These are phyloP conservation scores for Oryza meridionalis DNA, from an alignment of 176 grass and related monocot genomes.

Conservation along the genomic window DNA sequence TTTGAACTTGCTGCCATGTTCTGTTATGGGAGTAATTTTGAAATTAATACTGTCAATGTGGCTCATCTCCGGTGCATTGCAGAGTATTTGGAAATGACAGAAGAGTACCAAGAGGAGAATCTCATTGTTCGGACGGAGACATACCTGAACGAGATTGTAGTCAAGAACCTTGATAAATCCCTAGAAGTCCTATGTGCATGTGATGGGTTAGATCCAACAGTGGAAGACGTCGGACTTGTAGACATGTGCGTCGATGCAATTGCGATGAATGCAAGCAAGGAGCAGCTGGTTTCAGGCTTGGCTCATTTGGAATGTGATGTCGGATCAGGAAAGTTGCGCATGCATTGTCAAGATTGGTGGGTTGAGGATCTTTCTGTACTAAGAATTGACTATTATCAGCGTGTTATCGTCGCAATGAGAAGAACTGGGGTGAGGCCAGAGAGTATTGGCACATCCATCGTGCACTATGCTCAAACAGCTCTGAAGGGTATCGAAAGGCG, in stretches of 20 bases:
- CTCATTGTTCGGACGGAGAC: constrained; percentile 67
- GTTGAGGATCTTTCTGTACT: constrained; percentile 76
- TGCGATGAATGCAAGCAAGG: constrained; percentile 65
- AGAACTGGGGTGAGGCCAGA: constrained; percentile 65
- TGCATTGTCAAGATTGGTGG: constrained; percentile 79
- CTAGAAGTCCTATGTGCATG: constrained; percentile 67
- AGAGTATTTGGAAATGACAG: constrained; percentile 89
- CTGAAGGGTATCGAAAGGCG: constrained; percentile 73
- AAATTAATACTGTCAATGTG: constrained; percentile 66
- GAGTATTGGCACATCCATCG: constrained; percentile 67
- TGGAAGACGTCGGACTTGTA: constrained; percentile 64
- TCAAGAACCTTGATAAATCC: constrained; percentile 64
- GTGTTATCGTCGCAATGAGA: constrained; percentile 74
- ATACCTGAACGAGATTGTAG: constrained; percentile 60
- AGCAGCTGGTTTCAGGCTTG: constrained; percentile 55
- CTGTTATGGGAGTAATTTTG: constrained; percentile 80
- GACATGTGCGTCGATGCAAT: constrained; percentile 76
- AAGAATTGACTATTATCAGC: constrained; percentile 76
- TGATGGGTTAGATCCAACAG: constrained; percentile 57
- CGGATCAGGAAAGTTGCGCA: constrained; percentile 44
- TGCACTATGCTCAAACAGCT: constrained; percentile 78
- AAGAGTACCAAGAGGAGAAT: constrained; percentile 71
- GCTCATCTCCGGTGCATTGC: constrained; percentile 73
- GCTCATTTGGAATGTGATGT: constrained; percentile 57
- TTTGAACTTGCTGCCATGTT: constrained; percentile 82